phyloP scores from a whole-genome alignment of 352 stramenopile species.

The Globisporangium solare region DNA sequence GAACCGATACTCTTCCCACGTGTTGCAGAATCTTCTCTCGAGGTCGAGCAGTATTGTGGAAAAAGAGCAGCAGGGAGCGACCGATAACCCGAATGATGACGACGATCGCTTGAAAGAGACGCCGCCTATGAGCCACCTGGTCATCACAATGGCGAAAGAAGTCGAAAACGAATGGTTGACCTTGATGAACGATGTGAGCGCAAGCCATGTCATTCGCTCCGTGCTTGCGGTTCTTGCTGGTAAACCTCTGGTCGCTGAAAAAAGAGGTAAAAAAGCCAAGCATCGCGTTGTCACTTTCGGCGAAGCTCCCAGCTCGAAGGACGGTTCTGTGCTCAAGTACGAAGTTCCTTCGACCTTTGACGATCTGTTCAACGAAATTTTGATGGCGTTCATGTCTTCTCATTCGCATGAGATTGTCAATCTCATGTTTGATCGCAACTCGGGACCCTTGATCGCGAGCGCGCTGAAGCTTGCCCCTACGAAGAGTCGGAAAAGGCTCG shows the following conservation, averaged over 20 bases:
- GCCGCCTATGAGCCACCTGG: conserved; percentile 58
- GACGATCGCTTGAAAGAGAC: conserved; percentile 59
- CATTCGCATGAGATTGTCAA: conserved; percentile 43
- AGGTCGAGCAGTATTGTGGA: conserved; percentile 48
- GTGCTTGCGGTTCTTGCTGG: conserved; percentile 63
- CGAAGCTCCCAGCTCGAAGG: conserved; percentile 30
- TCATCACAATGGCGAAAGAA: conserved; percentile 71
- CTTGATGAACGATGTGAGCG: conserved; percentile 84
- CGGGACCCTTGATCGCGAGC: conserved; percentile 61
- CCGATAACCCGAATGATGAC: conserved; percentile 33
- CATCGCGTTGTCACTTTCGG: conserved; percentile 64
- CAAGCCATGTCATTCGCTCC: conserved; percentile 77
- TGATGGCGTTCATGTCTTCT: conserved; percentile 40
- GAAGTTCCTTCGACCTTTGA: conserved; percentile 52
- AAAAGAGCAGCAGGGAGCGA: conserved; percentile 28
- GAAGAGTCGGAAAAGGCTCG: conserved; percentile 44
- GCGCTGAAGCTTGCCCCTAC: conserved; percentile 52
- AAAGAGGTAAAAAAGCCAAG: conserved; percentile 80
- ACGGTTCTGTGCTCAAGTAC: conserved; percentile 33
- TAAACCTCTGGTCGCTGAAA: conserved; percentile 62
- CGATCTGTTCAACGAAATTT: conserved; percentile 52
- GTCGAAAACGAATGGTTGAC: conserved; percentile 78
- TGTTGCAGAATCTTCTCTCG: conserved; percentile 72
- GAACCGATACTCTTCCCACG: conserved; percentile 84
- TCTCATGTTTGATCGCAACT: conserved; percentile 71